Evolutionary conservation across 2,329 filamentous ascomycete species (phyloP).

Genomic region (Botryotinia narcissicola): DNA sequence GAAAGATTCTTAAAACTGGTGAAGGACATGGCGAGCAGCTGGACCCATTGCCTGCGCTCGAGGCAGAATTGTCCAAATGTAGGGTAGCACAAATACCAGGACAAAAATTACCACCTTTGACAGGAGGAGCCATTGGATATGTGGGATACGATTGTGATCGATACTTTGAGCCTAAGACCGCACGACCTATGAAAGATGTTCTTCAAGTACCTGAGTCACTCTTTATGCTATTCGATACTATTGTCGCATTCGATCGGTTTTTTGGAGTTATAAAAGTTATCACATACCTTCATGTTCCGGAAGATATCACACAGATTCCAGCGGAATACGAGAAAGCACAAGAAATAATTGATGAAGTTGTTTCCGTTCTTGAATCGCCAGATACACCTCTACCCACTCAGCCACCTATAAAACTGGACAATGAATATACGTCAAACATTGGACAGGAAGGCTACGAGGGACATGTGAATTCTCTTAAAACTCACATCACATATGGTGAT

Average conservation of each 20-base stretch:
- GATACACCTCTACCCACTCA: slow-evolving; percentile 78
- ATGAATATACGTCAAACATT: slow-evolving; percentile 89
- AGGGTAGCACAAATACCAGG: slow-evolving; percentile 81
- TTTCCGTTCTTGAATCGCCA: slow-evolving; percentile 69
- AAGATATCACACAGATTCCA: slow-evolving; percentile 55
- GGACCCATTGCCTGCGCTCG: slow-evolving; percentile 80
- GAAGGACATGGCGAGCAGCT: slow-evolving; percentile 79
- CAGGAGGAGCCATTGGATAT: slow-evolving; percentile 92
- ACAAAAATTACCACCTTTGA: slow-evolving; percentile 78
- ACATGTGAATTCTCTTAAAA: slow-evolving; percentile 83
- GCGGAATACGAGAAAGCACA: slow-evolving; percentile 68
- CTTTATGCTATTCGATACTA: slow-evolving; percentile 96
- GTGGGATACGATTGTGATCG: slow-evolving; percentile 96
- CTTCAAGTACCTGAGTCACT: slow-evolving; percentile 87
- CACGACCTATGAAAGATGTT: slow-evolving; percentile 81
- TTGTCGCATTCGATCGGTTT: slow-evolving; percentile 93
- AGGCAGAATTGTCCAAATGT: slow-evolving; percentile 74
- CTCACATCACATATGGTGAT: slow-evolving; percentile 87
- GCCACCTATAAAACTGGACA: slow-evolving; percentile 65
- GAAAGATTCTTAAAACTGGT: slow-evolving; percentile 83
- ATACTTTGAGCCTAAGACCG: slow-evolving; percentile 98
- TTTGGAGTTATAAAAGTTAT: slow-evolving; percentile 91
- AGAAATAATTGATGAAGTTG: slow-evolving; percentile 61
- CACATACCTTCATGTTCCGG: slow-evolving; percentile 76
- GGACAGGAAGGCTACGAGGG: slow-evolving; percentile 82